These are phyloP conservation scores for Aspergillus versicolor DNA, from an alignment of 2,329 filamentous ascomycete genomes.

Conservation along the genomic window DNA sequence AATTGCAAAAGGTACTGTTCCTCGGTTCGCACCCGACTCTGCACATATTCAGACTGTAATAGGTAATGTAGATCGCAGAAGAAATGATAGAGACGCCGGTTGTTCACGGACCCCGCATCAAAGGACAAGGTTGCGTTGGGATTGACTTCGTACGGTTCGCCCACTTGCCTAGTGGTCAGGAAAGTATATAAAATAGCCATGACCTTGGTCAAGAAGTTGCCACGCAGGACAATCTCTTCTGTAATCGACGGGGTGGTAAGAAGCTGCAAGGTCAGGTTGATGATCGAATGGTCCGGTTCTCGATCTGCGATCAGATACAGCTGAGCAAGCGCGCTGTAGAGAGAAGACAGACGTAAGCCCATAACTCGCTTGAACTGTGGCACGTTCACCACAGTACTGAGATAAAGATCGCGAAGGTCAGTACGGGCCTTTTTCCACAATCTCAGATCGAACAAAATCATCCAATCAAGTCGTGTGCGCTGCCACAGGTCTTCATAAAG, in stretches of 20 bases:
- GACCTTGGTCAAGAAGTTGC: conserved; percentile 92
- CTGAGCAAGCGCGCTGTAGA: conserved; percentile 92
- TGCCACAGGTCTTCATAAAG: conserved; percentile 85
- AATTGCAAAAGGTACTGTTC: conserved; percentile 90
- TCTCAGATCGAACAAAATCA: conserved; percentile 89
- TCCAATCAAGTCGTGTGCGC: conserved; percentile 85
- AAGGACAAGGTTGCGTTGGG: conserved; percentile 85
- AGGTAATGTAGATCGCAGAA: conserved; percentile 93
- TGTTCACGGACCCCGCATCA: conserved; percentile 91
- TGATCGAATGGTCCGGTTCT: conserved; percentile 97
- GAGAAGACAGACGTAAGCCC: conserved; percentile 86
- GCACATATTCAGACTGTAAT: conserved; percentile 83
- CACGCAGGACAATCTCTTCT: conserved; percentile 87
- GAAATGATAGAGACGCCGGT: conserved; percentile 95
- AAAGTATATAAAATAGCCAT: conserved; percentile 98
- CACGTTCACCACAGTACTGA: conserved; percentile 92
- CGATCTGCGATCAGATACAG: conserved; percentile 93
- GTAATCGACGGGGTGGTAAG: conserved; percentile 96
- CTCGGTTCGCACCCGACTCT: conserved; percentile 78
- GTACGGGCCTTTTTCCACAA: conserved; percentile 97
- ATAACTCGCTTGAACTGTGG: conserved; percentile 94
- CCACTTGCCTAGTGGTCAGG: conserved; percentile 90
- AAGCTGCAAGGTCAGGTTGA: conserved; percentile 95
- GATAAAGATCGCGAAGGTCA: conserved; percentile 88
- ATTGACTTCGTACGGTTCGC: conserved; percentile 85